Percentiles rank a stretch among this genome's conserved stretches.
Conservation (phyloP, 2,329 filamentous ascomycete species). For the Sarocladium strictum region DNA sequence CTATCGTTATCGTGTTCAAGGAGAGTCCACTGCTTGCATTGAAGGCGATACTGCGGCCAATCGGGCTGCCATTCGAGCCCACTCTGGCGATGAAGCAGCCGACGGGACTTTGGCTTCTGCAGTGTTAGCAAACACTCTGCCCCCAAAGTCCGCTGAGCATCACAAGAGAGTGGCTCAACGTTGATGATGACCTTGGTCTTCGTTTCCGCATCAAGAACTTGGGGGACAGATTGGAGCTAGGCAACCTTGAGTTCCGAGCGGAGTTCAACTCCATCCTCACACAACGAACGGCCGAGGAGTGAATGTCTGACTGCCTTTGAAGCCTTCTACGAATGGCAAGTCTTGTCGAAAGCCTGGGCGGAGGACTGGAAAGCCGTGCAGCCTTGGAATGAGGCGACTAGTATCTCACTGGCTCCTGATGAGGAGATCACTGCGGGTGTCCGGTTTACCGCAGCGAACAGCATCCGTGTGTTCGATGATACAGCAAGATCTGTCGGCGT, state of each 20-base stretch:
- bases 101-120: conserved; percentile 30
- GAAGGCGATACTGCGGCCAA: conserved; percentile 38
- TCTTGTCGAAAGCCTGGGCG: conserved; percentile 46
- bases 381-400: conserved; percentile 52
- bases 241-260: conserved; percentile 51
- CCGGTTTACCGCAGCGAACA: conserved; percentile 41
- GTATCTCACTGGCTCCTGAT: conserved; percentile 36
- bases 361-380: conserved; percentile 43
- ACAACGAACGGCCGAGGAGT: conserved; percentile 38
- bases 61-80: conserved; percentile 24
- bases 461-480: conserved; percentile 41
- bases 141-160: conserved; percentile 35
- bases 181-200: conserved; percentile 43
- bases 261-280: conserved; percentile 60
- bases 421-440: conserved; percentile 42
- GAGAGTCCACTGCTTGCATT: conserved; percentile 32
- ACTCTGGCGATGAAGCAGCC: conserved; percentile 3
- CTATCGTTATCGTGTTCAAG: conserved; percentile 42
- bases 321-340: conserved; percentile 56
- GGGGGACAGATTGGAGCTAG: conserved; percentile 40
- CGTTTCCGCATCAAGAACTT: conserved; percentile 45
- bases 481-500: conserved; percentile 35
- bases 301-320: conserved; percentile 55
- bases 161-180: conserved; percentile 44
- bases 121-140: conserved; percentile 35